phyloP scores from a whole-genome alignment of 2,329 filamentous ascomycete species.

The Leptosphaerulina australis region DNA sequence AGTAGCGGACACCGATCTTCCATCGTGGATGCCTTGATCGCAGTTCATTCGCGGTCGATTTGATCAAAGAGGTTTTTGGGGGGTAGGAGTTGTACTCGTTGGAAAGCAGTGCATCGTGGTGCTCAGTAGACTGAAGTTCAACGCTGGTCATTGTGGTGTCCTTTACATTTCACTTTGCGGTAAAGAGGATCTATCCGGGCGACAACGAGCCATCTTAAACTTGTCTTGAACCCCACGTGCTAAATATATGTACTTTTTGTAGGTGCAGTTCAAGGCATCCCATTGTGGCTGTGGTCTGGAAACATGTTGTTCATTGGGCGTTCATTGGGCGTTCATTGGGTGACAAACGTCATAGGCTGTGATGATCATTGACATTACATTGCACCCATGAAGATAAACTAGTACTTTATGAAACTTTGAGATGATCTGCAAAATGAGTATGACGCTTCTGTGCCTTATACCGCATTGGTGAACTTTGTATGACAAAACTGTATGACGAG shows the following conservation, averaged over 20 bases:
- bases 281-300: background rate
- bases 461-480: no score
- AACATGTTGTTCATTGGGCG: no score
- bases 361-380: no score
- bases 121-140: background rate
- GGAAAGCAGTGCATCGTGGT: background rate
- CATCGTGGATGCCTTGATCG: background rate
- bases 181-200: no score
- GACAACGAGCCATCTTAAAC: no score
- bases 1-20: background rate
- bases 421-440: no score
- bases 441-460: no score
- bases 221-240: background rate
- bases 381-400: no score
- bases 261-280: background rate
- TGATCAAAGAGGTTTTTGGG: background rate
- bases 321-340: no score
- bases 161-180: background rate
- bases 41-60: background rate
- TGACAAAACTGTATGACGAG: no score
- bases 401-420: no score
- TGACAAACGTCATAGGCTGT: no score
- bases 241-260: background rate
- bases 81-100: background rate
- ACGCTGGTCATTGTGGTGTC: background rate